A percentile compares a stretch with the other conserved stretches of the same genome.
phyloP scores from a whole-genome alignment of 805 yeast genomes.

The Hanseniaspora jakobsenii region DNA sequence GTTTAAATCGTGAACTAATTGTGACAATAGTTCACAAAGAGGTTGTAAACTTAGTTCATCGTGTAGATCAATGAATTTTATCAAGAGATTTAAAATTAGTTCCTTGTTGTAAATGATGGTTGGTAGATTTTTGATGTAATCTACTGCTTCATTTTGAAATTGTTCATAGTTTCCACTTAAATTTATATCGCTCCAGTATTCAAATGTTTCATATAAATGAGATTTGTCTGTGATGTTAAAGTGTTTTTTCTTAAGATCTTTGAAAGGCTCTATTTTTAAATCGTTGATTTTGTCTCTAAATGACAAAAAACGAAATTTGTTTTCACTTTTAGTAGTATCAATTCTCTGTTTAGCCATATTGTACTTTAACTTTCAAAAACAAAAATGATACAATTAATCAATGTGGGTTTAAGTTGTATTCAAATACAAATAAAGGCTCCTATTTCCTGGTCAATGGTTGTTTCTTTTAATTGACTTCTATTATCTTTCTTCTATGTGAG shows the following conservation, averaged over 20 bases:
- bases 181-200: conserved; percentile 82
- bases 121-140: conserved; percentile 57
- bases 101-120: conserved; percentile 63
- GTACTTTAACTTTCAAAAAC: background rate
- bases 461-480: too few species aligned
- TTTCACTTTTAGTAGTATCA: conserved; percentile 43
- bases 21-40: conserved; percentile 63
- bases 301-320: conserved; percentile 54
- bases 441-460: too few species aligned
- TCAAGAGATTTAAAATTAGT: conserved; percentile 44
- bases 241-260: conserved; percentile 43
- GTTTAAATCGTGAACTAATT: conserved; percentile 84
- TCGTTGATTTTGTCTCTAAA: conserved; percentile 77
- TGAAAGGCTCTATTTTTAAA: conserved; percentile 66
- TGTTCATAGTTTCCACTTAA: conserved; percentile 58
- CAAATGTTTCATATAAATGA: conserved; percentile 64
- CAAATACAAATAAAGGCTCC: too few species aligned
- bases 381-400: too few species aligned
- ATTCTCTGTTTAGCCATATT: conserved; percentile 28
- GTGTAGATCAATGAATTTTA: conserved; percentile 36
- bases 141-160: conserved; percentile 45
- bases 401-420: too few species aligned
- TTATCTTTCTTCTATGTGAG: conserved; percentile 20
- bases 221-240: conserved; percentile 65
- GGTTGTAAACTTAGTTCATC: conserved; percentile 73